Conservation (phyloP, 1,284 basidiomycete species). For the Cryptococcus sp. region DNA sequence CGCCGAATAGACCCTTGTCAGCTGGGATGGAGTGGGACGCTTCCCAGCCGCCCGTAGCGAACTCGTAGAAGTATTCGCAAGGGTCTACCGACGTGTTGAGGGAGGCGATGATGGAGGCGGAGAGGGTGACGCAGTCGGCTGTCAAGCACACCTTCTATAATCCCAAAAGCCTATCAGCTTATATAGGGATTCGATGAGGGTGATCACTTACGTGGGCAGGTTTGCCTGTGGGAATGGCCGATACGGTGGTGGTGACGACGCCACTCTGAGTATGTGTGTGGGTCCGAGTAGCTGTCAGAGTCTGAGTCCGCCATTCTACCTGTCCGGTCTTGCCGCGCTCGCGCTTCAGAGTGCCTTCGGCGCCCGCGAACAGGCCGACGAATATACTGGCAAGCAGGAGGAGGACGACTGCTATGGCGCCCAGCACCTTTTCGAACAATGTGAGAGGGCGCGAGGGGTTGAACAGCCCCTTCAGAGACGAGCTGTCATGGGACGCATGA, state of each 20-base stretch:
- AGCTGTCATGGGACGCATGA: constrained; percentile 20
- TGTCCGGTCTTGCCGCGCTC: constrained; percentile 36
- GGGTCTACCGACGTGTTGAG: constrained; percentile 84
- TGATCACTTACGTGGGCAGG: constrained; percentile 28
- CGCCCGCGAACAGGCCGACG: constrained; percentile 87
- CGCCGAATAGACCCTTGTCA: constrained; percentile 68
- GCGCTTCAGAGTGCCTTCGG: constrained; percentile 71
- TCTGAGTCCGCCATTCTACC: constrained; percentile 39
- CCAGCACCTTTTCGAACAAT: constrained; percentile 78
- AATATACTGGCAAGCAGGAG: constrained; percentile 82
- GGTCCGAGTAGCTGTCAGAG: constrained; percentile 50
- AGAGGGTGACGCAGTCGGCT: constrained; percentile 76
- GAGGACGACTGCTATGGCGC: constrained; percentile 71
- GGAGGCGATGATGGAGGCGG: constrained; percentile 76
- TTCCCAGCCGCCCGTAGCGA: constrained; percentile 83
- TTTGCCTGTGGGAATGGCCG: constrained; percentile 41
- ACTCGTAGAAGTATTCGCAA: constrained; percentile 94
- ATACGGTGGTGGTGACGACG: constrained; percentile 47
- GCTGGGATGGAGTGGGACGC: constrained; percentile 76
- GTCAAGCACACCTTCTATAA: constrained; percentile 69
- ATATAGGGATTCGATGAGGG: not conserved
- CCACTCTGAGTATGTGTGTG: constrained; percentile 26
- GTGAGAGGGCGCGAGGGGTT: constrained; percentile 66
- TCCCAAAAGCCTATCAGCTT: not conserved
- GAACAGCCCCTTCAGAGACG: constrained; percentile 35